Conservation (phyloP, 2,329 filamentous ascomycete genomes). For the Pseudocercospora macadamiae region DNA sequence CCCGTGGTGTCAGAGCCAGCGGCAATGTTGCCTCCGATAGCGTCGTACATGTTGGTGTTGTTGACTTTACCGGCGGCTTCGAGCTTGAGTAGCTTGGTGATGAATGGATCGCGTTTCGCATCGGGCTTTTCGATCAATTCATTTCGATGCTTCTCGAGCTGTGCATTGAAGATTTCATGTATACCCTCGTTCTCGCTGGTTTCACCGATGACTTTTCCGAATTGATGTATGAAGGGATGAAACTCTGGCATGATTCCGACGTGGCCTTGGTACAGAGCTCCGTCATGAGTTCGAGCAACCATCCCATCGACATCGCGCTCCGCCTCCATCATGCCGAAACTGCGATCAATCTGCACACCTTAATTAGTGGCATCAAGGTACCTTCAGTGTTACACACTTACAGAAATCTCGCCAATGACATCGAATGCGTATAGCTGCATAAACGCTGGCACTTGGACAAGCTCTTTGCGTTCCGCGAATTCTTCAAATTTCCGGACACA, state of each 20-base stretch:
- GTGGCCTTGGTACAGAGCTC: neutral
- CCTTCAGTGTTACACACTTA: no score
- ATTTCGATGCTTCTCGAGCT: neutral
- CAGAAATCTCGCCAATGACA: slow-evolving; percentile 47
- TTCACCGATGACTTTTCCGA: neutral
- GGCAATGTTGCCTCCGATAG: slow-evolving; percentile 7
- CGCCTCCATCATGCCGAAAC: slow-evolving; percentile 43
- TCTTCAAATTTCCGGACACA: neutral
- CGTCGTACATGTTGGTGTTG: neutral
- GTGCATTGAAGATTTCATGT: neutral
- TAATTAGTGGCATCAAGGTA: no score
- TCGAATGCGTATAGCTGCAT: slow-evolving; percentile 41
- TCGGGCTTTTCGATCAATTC: neutral
- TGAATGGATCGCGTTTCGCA: neutral
- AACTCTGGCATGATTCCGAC: neutral
- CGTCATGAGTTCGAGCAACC: neutral
- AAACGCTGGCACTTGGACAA: neutral
- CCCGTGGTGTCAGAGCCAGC: slow-evolving; percentile 39
- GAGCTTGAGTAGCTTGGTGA: neutral
- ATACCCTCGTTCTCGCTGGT: neutral
- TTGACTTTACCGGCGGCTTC: neutral
- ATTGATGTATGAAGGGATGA: neutral
- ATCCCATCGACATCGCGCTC: neutral
- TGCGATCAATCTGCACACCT: slow-evolving; percentile 41
- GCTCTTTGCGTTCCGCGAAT: neutral